phyloP scores from a whole-genome alignment of 768 basidiomycete genomes.

The Roridomyces roridus region DNA sequence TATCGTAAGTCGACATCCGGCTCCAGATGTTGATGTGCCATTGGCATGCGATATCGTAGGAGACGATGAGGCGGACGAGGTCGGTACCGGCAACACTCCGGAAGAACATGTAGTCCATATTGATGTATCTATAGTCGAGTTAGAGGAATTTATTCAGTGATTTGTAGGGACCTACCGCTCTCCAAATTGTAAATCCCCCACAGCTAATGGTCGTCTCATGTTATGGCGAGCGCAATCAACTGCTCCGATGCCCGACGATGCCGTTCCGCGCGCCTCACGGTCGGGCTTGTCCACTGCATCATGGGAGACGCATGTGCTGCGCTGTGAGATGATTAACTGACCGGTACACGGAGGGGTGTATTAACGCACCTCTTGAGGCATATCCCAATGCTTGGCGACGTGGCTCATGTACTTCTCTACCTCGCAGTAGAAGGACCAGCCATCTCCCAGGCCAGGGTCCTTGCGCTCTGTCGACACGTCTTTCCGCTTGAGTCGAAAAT shows the following conservation, averaged over 20 bases:
- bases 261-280: not conserved
- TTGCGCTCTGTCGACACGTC: conserved; percentile 27
- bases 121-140: conserved; percentile 15
- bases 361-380: not conserved
- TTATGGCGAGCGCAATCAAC: conserved; percentile 8
- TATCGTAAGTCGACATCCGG: conserved; percentile 10
- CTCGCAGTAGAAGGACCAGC: conserved; percentile 28
- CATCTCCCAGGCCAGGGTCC: conserved; percentile 31
- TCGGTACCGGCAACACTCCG: conserved; percentile 21
- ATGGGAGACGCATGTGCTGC: conserved; percentile 18
- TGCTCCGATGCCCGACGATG: conserved; percentile 16
- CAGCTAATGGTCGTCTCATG: conserved; percentile 14
- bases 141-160: not conserved
- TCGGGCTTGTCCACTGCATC: conserved; percentile 1
- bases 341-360: not conserved
- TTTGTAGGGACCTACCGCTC: conserved; percentile 16
- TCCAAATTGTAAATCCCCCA: conserved; percentile 23
- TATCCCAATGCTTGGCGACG: not conserved
- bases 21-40: conserved; percentile 29
- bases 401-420: conserved; percentile 10
- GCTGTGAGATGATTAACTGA: not conserved
- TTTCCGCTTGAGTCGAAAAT: conserved; percentile 34
- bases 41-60: conserved; percentile 39
- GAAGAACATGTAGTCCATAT: conserved; percentile 32
- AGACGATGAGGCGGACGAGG: conserved; percentile 15